A percentile compares a stretch with the other conserved stretches of the same genome.
Evolutionary conservation across 1,284 basidiomycete genomes (phyloP).

Genomic region (Marasmius oreades): DNA sequence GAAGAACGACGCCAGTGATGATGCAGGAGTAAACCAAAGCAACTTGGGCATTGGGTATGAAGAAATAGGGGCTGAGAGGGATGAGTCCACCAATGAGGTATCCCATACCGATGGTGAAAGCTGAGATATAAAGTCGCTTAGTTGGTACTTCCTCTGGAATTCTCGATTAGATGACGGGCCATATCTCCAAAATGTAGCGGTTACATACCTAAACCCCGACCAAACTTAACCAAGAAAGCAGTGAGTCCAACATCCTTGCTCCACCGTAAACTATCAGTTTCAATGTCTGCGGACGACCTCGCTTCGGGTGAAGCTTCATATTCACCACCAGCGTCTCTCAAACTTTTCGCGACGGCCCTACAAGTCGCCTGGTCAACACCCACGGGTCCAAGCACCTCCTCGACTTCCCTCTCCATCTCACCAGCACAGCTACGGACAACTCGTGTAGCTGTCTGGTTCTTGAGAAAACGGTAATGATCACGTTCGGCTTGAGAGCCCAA

Average conservation of each 20-base stretch:
- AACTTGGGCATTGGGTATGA: conserved; percentile 61
- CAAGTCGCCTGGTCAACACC: conserved; percentile 86
- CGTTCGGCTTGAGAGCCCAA: conserved; percentile 95
- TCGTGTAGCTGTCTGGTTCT: conserved; percentile 71
- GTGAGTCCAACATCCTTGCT: conserved; percentile 79
- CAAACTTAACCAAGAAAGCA: conserved; percentile 90
- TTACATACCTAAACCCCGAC: conserved; percentile 78
- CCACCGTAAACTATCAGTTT: conserved; percentile 56
- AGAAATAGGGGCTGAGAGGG: conserved; percentile 90
- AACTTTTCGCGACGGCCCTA: conserved; percentile 71
- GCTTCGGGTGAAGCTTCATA: conserved; percentile 21
- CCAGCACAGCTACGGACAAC: conserved; percentile 86
- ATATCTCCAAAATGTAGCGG: not conserved
- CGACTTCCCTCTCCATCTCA: conserved; percentile 95
- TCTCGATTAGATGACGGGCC: conserved; percentile 1
- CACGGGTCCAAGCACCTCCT: conserved; percentile 82
- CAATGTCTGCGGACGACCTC: conserved; percentile 34
- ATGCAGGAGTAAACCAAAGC: conserved; percentile 74
- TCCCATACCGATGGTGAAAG: conserved; percentile 89
- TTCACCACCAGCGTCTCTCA: conserved; percentile 64
- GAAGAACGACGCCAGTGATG: conserved; percentile 80
- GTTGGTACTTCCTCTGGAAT: conserved; percentile 76
- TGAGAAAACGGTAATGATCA: conserved; percentile 88
- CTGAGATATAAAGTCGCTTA: conserved; percentile 71
- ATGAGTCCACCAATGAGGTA: conserved; percentile 87